Conservation (phyloP, 192 early-diverging fungal species). For the Endogone sp. region DNA sequence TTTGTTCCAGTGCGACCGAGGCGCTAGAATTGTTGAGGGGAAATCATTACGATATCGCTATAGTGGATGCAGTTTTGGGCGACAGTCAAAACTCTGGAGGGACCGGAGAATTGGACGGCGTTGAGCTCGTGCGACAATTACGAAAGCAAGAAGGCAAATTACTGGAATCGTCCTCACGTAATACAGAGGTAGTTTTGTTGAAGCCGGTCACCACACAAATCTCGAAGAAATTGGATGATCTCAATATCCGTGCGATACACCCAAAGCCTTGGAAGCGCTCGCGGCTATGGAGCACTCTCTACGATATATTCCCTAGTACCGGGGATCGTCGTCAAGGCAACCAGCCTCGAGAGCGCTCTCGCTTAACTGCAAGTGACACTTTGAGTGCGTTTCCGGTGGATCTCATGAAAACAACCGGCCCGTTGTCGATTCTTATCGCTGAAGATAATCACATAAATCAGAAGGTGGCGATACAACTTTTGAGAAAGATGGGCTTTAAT, state of each 20-base stretch:
- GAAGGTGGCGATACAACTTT: slow-evolving; percentile 54
- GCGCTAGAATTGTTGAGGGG: background rate
- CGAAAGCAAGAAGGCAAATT: background rate
- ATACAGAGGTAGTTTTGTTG: background rate
- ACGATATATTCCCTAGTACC: background rate
- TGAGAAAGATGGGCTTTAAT: slow-evolving; percentile 26
- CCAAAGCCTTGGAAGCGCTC: background rate
- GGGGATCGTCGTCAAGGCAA: too few species aligned
- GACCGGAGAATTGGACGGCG: background rate
- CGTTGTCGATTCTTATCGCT: slow-evolving; percentile 57
- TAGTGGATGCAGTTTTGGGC: background rate
- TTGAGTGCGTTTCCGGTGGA: background rate
- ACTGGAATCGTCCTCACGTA: background rate
- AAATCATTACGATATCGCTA: background rate
- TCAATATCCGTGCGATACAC: background rate
- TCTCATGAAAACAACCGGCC: slow-evolving; percentile 5
- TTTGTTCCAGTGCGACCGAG: background rate
- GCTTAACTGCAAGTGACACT: background rate
- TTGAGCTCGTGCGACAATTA: background rate
- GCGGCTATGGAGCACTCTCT: slow-evolving; percentile 1
- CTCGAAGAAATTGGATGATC: background rate
- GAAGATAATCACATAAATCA: slow-evolving; percentile 76
- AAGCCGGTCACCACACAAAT: background rate
- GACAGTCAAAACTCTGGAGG: background rate
- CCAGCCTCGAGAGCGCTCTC: too few species aligned